Base-by-base conservation (phyloP, 352 stramenopile species). In the Phytopythium chamaehyphon region DNA sequence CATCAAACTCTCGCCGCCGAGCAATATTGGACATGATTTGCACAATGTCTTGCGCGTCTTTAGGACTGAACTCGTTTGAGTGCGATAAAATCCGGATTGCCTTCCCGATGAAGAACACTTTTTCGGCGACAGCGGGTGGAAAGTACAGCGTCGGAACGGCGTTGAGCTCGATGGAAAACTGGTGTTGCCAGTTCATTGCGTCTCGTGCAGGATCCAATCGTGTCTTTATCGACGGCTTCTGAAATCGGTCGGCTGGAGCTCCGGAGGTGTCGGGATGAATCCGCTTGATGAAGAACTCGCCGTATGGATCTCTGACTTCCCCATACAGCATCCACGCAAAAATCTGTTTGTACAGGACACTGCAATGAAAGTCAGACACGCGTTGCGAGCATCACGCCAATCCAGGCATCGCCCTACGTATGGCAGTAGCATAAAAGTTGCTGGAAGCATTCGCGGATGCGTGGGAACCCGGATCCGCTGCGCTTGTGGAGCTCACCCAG, bases 311-410 rank as follows among this genome's bases (percentile, higher is more conserved):
- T 9, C 86, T 54, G 26, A 90, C 65, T 24, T 88, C 73, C 4
- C 76, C 76, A 42, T 86, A 80, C 9, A 86, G 46, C 69, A 93
- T 89, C 80, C 80, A 93, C 45, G 76, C 64, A n/a, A 90, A 47
- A n/a, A 91, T 86, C 36, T 93, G 83, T 53, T 88, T 85, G 28
- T 76, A 90, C 22, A 90, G 47, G 4, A 91, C 74, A 16, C 74
- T 88, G 57, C 40, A 37, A 19, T 51, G 0, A 51, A 40, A 16
- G 24, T 4, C 18, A 21, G n/a, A 39, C 35, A 37, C 23, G 2
- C 11, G 3, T n/a, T n/a, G n/a, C n/a, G n/a, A n/a, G n/a, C n/a
- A 21, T 11, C 5, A 14, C 31, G 28, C 6, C 24, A 18, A 23
- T 24, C 8, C 16, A 6, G 61, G 64, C n/a, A n/a, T n/a, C n/a